Evolutionary conservation across 257 asterid genomes (phyloP).

Genomic region (Ophiorrhiza pumila): DNA sequence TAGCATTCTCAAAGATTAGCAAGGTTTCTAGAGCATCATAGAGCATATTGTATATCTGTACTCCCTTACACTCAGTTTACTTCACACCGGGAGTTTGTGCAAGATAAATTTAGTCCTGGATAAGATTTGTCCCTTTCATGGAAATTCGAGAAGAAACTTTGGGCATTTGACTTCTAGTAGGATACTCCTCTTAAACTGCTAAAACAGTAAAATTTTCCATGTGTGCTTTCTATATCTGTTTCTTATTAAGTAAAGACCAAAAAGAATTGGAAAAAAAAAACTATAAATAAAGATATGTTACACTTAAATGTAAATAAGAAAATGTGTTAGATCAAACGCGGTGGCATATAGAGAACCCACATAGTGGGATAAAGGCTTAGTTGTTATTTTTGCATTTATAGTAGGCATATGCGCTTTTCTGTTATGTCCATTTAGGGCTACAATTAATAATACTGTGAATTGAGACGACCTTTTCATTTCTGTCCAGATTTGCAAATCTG

Average conservation of each 20-base stretch:
- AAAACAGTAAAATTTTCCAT: neutral
- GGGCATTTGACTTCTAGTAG: neutral
- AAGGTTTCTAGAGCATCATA: neutral
- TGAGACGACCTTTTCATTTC: neutral
- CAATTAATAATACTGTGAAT: neutral
- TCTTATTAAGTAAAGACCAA: too few species aligned
- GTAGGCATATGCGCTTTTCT: neutral
- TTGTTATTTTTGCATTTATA: neutral
- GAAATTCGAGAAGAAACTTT: neutral
- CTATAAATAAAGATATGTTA: too few species aligned
- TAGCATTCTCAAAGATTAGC: neutral
- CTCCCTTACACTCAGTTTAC: neutral
- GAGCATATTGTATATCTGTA: neutral
- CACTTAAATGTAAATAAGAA: too few species aligned
- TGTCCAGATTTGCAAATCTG: neutral
- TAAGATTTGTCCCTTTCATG: too few species aligned
- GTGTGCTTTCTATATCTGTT: neutral
- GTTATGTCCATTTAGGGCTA: neutral
- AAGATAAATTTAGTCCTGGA: too few species aligned
- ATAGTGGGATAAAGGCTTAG: too few species aligned
- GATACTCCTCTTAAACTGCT: neutral
- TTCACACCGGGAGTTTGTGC: too few species aligned
- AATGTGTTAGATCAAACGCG: too few species aligned
- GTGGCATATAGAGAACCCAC: too few species aligned
- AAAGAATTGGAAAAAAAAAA: too few species aligned